These are phyloP conservation scores for Pythium dissimile DNA, from an alignment of 352 stramenopile genomes.

Conservation along the genomic window DNA sequence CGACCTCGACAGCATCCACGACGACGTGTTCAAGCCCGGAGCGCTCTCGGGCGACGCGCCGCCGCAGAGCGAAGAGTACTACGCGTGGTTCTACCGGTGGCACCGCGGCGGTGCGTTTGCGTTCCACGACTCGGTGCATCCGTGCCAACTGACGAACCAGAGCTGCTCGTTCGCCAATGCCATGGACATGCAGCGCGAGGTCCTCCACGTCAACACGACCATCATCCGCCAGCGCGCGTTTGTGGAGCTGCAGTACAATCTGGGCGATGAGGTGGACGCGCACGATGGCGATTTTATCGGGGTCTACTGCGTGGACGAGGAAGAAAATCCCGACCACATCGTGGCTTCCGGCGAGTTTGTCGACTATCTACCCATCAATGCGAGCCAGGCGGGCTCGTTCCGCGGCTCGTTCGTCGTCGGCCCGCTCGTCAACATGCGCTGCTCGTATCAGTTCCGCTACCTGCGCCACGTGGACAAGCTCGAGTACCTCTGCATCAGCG, in stretches of 20 bases:
- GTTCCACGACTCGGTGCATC: conserved; percentile 32
- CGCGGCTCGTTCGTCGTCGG: conserved; percentile 27
- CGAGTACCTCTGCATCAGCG: conserved; percentile 20
- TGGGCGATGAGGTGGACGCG: background rate
- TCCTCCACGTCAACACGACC: conserved; percentile 32
- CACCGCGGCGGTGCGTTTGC: conserved; percentile 32
- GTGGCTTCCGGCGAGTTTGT: conserved; percentile 18
- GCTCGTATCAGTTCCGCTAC: conserved; percentile 42
- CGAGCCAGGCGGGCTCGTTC: background rate
- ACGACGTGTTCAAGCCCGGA: background rate
- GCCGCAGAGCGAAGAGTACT: background rate
- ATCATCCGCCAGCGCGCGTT: conserved; percentile 27
- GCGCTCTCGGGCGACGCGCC: background rate
- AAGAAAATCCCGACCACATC: background rate
- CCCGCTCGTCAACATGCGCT: conserved; percentile 48
- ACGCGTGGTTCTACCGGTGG: conserved; percentile 26
- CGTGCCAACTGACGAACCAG: conserved; percentile 19
- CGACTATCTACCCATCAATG: conserved; percentile 30
- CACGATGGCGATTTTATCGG: conserved; percentile 28
- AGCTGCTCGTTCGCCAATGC: conserved; percentile 22
- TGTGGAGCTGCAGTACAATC: conserved; percentile 21
- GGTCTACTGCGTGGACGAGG: conserved; percentile 36
- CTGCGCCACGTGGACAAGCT: conserved; percentile 21
- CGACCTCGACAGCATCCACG: background rate
- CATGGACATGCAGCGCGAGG: background rate